Conservation (phyloP, 2,329 filamentous ascomycete species). For the Metarhizium rileyi region DNA sequence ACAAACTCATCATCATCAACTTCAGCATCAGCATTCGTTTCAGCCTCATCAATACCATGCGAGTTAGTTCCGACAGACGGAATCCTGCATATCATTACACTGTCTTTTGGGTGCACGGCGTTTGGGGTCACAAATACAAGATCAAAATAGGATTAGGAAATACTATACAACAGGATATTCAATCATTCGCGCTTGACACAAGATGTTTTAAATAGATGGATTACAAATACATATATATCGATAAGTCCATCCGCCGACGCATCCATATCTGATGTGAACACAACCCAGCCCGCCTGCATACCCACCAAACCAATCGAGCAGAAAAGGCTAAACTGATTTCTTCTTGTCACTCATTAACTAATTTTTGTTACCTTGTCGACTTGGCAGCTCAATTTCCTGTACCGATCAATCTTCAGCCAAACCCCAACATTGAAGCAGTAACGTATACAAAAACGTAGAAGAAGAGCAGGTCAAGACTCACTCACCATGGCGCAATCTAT, state of each 20-base stretch:
- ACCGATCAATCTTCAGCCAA: no score
- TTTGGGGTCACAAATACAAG: neutral
- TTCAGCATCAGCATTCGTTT: conserved; percentile 2
- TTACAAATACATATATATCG: no score
- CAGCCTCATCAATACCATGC: conserved; percentile 5
- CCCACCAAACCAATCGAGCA: neutral
- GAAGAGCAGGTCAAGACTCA: neutral
- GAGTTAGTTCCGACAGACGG: neutral
- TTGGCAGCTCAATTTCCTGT: no score
- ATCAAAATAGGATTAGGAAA: neutral
- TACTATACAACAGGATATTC: neutral
- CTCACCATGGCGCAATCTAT: conserved; percentile 14
- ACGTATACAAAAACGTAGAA: no score
- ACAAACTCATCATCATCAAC: neutral
- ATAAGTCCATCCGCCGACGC: no score
- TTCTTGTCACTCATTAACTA: no score
- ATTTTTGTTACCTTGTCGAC: no score
- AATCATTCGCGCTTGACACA: no score
- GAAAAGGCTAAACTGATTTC: neutral
- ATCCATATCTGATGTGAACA: no score
- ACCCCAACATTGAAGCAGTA: no score
- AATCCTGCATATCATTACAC: neutral
- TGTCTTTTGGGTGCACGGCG: neutral
- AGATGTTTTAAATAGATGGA: neutral
- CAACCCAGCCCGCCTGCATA: neutral